Evolutionary conservation across 495 filamentous ascomycete species (phyloP), one percentile per base, ranked within the genome.

Genomic region (Daldinia grandis): DNA sequence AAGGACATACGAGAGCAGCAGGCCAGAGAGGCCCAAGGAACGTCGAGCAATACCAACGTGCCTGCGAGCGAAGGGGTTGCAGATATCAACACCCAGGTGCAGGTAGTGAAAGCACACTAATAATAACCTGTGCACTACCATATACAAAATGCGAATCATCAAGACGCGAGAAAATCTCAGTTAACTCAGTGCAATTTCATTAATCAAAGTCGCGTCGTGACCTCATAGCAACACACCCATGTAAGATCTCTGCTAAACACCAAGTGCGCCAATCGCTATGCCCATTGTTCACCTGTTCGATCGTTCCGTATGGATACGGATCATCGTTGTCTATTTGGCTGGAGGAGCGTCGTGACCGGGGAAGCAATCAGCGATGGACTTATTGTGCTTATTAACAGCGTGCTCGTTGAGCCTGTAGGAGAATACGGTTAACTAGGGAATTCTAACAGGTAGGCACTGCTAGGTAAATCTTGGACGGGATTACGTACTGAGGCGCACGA

Each of bases 311-410:
- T 17, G 33, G 14, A 17, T 58, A 42, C 30, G 30, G n/a, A n/a
- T 53, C 33, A 19, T 51, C 19, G 4, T 25, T 25, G 19, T 38
- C 54, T 72, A 68, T 61, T 68, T 72, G 21, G 21, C 59, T 15
- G 68, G 40, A 19, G 44, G 17, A 6, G 24, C 47, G 17, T 72
- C 72, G 71, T 82, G 86, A 28, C 62, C 74, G 12, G 86, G 86
- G 80, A 87, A 87, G 79, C 86, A 87, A 7, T 85, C 82, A 58
- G 74, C 64, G 33, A 87, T 74, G 14, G 80, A 78, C 76, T 85
- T 82, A 77, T 73, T 85, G 76, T 87, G 85, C 78, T 87, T 87
- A 75, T 87, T 86, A 37, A 75, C 73, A 55, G 85, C 83, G 74
- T 87, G 85, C 62, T 85, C 80, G 55, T 78, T 83, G 50, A 87